Evolutionary conservation across 768 basidiomycete genomes (phyloP).

Genomic region (Sporobolomyces phaffii): DNA sequence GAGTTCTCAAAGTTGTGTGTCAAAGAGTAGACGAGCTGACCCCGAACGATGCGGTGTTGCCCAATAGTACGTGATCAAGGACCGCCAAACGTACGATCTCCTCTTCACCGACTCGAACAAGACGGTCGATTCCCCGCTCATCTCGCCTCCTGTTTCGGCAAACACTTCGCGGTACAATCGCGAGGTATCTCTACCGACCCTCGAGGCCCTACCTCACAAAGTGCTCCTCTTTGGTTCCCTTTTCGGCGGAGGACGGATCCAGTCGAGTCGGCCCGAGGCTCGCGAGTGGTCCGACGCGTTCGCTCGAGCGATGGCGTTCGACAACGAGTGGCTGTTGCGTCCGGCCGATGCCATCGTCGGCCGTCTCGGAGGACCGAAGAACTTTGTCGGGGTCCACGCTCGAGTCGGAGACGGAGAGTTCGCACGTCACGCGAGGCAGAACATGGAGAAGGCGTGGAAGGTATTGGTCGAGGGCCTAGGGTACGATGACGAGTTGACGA

Average conservation of each 20-base stretch:
- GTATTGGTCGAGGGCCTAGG: not conserved
- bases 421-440: slow-evolving; percentile 48
- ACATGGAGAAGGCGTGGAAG: slow-evolving; percentile 53
- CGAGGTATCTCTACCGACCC: slow-evolving; percentile 17
- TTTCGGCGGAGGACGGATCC: slow-evolving; percentile 66
- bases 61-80: slow-evolving; percentile 50
- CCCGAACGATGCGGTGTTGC: not conserved
- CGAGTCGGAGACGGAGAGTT: slow-evolving; percentile 66
- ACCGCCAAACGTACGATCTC: slow-evolving; percentile 58
- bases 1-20: no score
- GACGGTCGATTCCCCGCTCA: slow-evolving; percentile 4
- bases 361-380: slow-evolving; percentile 47
- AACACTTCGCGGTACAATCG: slow-evolving; percentile 16
- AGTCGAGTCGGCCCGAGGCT: slow-evolving; percentile 42
- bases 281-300: slow-evolving; percentile 38
- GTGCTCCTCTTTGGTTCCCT: slow-evolving; percentile 67
- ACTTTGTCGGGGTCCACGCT: slow-evolving; percentile 61
- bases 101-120: slow-evolving; percentile 54
- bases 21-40: no score
- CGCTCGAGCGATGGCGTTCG: slow-evolving; percentile 56
- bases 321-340: slow-evolving; percentile 51
- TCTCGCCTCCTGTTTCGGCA: not conserved
- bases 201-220: slow-evolving; percentile 50
- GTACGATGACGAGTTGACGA: slow-evolving; percentile 3
- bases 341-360: slow-evolving; percentile 52